Base-by-base conservation (phyloP, 345 rosid genomes). In the Populus tremula region DNA sequence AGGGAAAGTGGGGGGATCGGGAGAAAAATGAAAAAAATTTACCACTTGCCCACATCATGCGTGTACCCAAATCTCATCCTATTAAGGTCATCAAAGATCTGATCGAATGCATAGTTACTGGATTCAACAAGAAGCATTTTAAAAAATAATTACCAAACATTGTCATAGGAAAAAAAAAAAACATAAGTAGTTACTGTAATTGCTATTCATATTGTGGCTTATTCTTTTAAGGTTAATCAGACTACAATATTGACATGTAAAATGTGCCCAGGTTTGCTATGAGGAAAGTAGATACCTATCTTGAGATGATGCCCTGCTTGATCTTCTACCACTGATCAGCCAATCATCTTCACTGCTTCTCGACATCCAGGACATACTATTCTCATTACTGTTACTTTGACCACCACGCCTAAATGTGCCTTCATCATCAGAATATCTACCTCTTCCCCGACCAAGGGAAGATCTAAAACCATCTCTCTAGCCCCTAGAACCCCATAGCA, bases 241-340 rank as follows among this genome's bases (percentile, higher is more conserved):
- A 8, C 61, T 54, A 21, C 25, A 21, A 8, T 21, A 54, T 8
- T 21, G 12, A 54, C 12, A 25, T 25, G 62, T 8, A 54, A 54
- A 54, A 54, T 21, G 12, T 8, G 8, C 62, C 62, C 62, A 54
- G n/a, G 62, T 54, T 54, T 54, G 62, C 62, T 54, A 54, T 54
- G 62, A 54, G 27, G 21, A 54, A 54, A 54, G 62, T 9, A 54
- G n/a, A 54, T 54, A 54, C 62, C 62, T 54, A 21, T 54, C 73
- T 17, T 86, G 80, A 25, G 89, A 82, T 35, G 90, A 77, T 50
- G 85, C 71, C 81, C 91, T 81, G 83, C 85, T 87, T 78, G 96
- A 87, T 83, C 85, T 84, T 69, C 92, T 83, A 69, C 90, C 91
- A 75, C 96, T 88, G 69, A 90, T 89, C 78, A 91, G 81, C 98